phyloP scores from a whole-genome alignment of 345 rosid genomes.

The Xanthoceras sorbifolium region DNA sequence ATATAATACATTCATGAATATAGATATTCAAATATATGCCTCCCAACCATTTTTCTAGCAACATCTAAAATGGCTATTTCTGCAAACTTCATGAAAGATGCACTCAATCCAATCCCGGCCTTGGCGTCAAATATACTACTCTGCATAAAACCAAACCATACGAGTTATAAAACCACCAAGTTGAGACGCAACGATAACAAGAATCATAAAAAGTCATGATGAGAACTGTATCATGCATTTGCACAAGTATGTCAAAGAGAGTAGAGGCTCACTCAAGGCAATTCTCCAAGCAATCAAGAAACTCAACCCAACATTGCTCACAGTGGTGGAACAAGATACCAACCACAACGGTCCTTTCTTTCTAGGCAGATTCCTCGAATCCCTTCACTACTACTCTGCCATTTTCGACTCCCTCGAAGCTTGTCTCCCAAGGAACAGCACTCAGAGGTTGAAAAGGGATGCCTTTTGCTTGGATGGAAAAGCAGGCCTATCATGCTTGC shows the following conservation, averaged over 20 bases:
- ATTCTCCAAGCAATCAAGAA: conserved; percentile 68
- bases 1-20: no score
- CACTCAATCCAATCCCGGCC: conserved; percentile 90
- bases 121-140: conserved; percentile 99
- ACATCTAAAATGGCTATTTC: no score
- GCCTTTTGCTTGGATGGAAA: conserved; percentile 64
- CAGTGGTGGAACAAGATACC: conserved; percentile 66
- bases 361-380: conserved; percentile 67
- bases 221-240: conserved; percentile 39
- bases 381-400: conserved; percentile 69
- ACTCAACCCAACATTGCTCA: conserved; percentile 49
- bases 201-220: not conserved
- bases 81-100: conserved; percentile 78
- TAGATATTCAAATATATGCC: no score
- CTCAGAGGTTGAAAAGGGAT: conserved; percentile 57
- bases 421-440: conserved; percentile 49
- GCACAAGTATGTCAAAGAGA: conserved; percentile 66
- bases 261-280: conserved; percentile 62
- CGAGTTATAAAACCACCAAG: not conserved
- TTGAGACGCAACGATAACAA: not conserved
- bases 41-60: no score
- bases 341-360: conserved; percentile 74
- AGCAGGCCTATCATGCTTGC: conserved; percentile 67
- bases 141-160: conserved; percentile 26
- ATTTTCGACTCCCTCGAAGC: conserved; percentile 66